Conservation (phyloP, 139 green algal species). For the Pleodorina starrii region DNA sequence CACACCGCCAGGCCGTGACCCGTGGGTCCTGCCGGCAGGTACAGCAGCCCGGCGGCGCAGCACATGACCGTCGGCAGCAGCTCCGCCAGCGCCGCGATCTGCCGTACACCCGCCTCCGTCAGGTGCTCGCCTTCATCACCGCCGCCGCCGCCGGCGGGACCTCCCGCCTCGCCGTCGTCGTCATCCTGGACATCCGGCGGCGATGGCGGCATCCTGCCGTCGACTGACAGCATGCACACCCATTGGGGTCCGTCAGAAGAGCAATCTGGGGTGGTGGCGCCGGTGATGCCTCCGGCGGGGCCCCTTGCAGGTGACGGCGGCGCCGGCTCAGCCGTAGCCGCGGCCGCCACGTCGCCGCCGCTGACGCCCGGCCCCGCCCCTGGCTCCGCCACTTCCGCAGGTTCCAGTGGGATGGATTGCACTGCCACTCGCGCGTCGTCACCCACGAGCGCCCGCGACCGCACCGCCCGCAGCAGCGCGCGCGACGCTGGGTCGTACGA, state of each 20-base stretch:
- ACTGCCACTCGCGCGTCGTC: background rate
- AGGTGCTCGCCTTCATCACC: background rate
- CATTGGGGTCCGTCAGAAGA: background rate
- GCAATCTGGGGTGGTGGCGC: background rate
- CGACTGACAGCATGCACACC: slow-evolving; percentile 22
- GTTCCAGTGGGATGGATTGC: background rate
- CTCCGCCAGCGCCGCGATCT: background rate
- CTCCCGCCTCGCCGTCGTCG: background rate
- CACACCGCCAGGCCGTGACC: slow-evolving; percentile 14
- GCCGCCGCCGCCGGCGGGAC: background rate
- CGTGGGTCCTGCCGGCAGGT: slow-evolving; percentile 24
- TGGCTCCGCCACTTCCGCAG: too few species aligned
- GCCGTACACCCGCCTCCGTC: background rate
- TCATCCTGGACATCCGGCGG: background rate
- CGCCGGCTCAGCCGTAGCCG: too few species aligned
- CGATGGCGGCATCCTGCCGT: background rate
- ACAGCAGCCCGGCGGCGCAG: slow-evolving; percentile 10
- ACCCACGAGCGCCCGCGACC: background rate
- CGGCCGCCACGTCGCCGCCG: too few species aligned
- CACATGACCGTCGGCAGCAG: slow-evolving; percentile 45
- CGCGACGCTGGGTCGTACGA: slow-evolving; percentile 4
- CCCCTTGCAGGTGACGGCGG: too few species aligned
- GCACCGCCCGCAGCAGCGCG: slow-evolving; percentile 16
- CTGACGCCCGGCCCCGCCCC: too few species aligned
- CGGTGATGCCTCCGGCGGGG: background rate